Conservation (phyloP, 1,139 yeast species). For the Saccharomyces uvarum region DNA sequence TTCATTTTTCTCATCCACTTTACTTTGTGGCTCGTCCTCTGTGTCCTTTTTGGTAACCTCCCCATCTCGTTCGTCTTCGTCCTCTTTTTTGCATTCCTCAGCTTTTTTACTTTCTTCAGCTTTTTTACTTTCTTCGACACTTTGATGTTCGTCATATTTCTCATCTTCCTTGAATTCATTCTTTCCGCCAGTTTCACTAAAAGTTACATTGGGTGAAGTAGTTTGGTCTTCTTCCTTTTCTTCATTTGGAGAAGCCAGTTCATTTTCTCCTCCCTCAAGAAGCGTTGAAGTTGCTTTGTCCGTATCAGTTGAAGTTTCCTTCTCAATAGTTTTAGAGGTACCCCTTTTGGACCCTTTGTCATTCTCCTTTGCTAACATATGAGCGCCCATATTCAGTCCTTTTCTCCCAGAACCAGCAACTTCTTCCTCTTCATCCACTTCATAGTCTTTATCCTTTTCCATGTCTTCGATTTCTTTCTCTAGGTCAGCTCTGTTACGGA, state of each 20-base stretch:
- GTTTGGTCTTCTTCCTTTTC: conserved; percentile 1
- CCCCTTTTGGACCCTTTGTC: background rate
- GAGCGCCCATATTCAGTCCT: conserved; percentile 32
- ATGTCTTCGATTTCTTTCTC: conserved; percentile 68
- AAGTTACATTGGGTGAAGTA: background rate
- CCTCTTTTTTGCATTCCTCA: background rate
- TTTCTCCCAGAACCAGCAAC: conserved; percentile 32
- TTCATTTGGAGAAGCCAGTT: background rate
- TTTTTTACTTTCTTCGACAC: background rate
- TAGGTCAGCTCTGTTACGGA: conserved; percentile 75
- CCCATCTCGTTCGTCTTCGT: background rate
- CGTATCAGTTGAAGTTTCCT: background rate
- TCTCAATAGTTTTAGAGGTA: background rate
- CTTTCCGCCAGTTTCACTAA: background rate
- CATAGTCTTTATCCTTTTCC: conserved; percentile 26
- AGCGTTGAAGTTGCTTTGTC: background rate
- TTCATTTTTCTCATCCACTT: background rate
- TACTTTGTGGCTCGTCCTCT: background rate
- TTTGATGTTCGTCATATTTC: conserved; percentile 1
- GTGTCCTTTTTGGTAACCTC: background rate
- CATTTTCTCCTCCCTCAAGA: background rate
- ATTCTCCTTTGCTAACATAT: conserved; percentile 21
- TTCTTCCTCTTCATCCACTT: conserved; percentile 23
- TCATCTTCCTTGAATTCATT: background rate
- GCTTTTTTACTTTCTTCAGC: conserved; percentile 1